Evolutionary conservation across 371 early-diverging fungal genomes (phyloP), one percentile per base, ranked within the genome.

Genomic region (Fennellomyces sp.): DNA sequence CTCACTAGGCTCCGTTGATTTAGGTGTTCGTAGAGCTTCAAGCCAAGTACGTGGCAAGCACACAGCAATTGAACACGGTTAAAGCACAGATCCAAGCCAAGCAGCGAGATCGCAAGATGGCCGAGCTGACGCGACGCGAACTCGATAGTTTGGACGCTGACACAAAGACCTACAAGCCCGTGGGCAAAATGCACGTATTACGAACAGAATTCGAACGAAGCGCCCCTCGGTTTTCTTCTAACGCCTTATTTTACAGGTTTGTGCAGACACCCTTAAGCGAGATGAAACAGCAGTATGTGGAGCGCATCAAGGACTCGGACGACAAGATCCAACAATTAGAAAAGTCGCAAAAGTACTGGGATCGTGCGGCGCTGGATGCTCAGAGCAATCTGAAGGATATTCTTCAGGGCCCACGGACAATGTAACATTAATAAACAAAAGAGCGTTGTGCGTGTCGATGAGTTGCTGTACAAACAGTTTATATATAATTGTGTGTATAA

Each of bases 131-230:
- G 12, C 78, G 81, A 72, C 85, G 82, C 52, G 92, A 92, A 65
- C 73, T 92, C 30, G 82, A 85, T 38, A 71, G 78, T 0, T 78
- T 92, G 13, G 81, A 82, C 49, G 52, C 64, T 6, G 63, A 79
- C 17, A 87, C 84, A 13, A 79, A 82, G 21, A 83, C 90, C 29
- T 92, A 90, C 70, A 86, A 84, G 56, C 86, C 91, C 21, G 78
- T 91, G 57, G 91, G 91, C 30, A 92, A 92, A 65, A 91, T 91
- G 92, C 89, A 83, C 38, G 35, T n/a, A n/a, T n/a, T n/a, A n/a
- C n/a, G 10, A 12, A 29, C 15, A 30, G 31, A 30, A 17, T 53
- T 12, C 19, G 27, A 28, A 33, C 1, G n/a, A n/a, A n/a, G n/a
- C 39, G 7, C 35, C 13, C 21, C 12, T 56, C 30, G 23, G 28